Conservation (phyloP, 441 rosid species). For the Gossypium aridum region DNA sequence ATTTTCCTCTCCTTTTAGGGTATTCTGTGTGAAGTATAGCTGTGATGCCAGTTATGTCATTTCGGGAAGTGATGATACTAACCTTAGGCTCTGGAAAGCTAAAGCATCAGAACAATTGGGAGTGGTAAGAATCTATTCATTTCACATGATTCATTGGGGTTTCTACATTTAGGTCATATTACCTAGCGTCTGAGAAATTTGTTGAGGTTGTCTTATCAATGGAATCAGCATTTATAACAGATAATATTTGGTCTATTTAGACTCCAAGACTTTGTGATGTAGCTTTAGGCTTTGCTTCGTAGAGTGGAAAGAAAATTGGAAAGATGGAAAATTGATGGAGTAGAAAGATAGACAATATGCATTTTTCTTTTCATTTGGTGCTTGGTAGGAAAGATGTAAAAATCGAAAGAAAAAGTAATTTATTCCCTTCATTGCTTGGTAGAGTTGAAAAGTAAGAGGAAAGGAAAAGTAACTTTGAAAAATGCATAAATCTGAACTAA, state of each 20-base stretch:
- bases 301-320: too few relatives aligned
- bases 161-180: background rate
- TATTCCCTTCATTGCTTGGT: too few relatives aligned
- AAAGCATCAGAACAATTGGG: slow-evolving; percentile 95
- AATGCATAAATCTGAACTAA: too few relatives aligned
- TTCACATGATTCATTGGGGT: background rate
- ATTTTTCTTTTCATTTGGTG: too few relatives aligned
- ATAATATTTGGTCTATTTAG: background rate
- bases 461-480: too few relatives aligned
- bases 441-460: too few relatives aligned
- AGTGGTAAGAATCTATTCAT: slow-evolving; percentile 57
- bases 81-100: slow-evolving; percentile 93
- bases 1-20: slow-evolving; percentile 35
- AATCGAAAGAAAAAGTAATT: too few relatives aligned
- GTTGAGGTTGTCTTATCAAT: background rate
- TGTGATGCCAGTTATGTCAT: slow-evolving; percentile 80
- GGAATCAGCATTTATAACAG: background rate
- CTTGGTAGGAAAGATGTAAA: too few relatives aligned
- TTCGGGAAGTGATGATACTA: slow-evolving; percentile 95
- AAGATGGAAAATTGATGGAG: too few relatives aligned
- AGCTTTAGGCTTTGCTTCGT: background rate
- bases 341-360: too few relatives aligned
- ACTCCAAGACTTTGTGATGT: background rate
- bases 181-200: background rate
- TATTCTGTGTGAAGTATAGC: slow-evolving; percentile 85